Conservation (phyloP, 257 asterid genomes). For the Paraleonurus japonicus region DNA sequence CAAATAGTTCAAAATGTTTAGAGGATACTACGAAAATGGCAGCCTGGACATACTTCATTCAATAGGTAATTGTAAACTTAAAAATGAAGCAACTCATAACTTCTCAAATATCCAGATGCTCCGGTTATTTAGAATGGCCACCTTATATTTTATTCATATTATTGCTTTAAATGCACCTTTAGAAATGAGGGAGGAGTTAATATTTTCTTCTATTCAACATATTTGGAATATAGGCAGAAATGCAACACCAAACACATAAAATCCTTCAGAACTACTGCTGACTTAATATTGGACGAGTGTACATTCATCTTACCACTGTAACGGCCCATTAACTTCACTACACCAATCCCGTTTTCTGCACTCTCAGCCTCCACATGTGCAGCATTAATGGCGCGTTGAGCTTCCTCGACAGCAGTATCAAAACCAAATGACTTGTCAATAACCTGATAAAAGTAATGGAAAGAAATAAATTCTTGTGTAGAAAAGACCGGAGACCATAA, state of each 20-base stretch:
- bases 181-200: background rate
- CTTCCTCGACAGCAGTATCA: constrained; percentile 84
- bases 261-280: background rate
- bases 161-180: background rate
- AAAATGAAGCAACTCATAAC: background rate
- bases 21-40: constrained; percentile 14
- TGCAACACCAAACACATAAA: background rate
- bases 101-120: background rate
- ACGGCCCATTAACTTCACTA: constrained; percentile 77
- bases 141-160: background rate
- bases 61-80: background rate
- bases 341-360: constrained; percentile 74
- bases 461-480: constrained; percentile 9
- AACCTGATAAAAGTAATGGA: constrained; percentile 46
- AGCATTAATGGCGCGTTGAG: constrained; percentile 80
- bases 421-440: constrained; percentile 79
- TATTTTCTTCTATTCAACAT: background rate
- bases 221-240: constrained; percentile 14
- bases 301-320: constrained; percentile 50
- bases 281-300: background rate
- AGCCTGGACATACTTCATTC: background rate
- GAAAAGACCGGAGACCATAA: background rate
- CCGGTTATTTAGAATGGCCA: background rate
- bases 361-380: constrained; percentile 84
- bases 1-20: constrained; percentile 20